Percentiles rank a stretch among this genome's conserved stretches.
Evolutionary conservation across 352 stramenopile species (phyloP).

Genomic region (Phytophthora fragariaefolia): DNA sequence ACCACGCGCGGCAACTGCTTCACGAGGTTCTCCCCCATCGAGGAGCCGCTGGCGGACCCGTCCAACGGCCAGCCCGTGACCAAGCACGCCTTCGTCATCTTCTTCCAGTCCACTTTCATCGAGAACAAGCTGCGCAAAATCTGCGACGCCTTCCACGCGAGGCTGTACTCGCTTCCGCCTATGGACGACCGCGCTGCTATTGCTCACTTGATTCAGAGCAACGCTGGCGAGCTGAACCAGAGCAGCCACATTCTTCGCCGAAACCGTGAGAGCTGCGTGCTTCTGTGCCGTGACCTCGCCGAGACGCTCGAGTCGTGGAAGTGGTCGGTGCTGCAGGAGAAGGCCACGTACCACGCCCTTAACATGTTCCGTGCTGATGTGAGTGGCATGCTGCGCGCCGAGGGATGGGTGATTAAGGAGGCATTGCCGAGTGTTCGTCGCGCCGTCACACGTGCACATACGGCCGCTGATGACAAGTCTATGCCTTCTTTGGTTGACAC

Average conservation of each 20-base stretch:
- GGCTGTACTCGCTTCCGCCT: constrained; percentile 95
- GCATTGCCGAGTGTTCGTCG: constrained; percentile 83
- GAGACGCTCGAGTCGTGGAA: constrained; percentile 97
- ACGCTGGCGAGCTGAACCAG: constrained; percentile 95
- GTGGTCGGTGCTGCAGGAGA: constrained; percentile 97
- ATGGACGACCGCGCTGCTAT: constrained; percentile 94
- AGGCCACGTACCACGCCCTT: constrained; percentile 97
- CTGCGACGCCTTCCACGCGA: constrained; percentile 97
- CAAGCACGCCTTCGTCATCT: constrained; percentile 94
- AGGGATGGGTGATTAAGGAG: constrained; percentile 96
- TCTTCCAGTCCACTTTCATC: constrained; percentile 98
- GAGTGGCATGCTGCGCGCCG: constrained; percentile 95
- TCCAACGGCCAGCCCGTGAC: constrained; percentile 87
- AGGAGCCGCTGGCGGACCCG: constrained; percentile 91
- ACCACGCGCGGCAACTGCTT: constrained; percentile 99
- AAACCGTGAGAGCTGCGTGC: constrained; percentile 95
- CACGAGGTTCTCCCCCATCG: constrained; percentile 96
- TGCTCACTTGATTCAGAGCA: constrained; percentile 91
- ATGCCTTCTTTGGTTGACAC: constrained; percentile 94
- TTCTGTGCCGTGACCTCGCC: constrained; percentile 93
- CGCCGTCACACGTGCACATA: constrained; percentile 90
- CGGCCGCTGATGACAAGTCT: constrained; percentile 92
- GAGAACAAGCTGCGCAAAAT: constrained; percentile 99
- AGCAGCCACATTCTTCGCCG: constrained; percentile 96
- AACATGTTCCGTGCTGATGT: constrained; percentile 99